Conservation (phyloP, 192 early-diverging fungal genomes). For the Cladochytrium replicatum region DNA sequence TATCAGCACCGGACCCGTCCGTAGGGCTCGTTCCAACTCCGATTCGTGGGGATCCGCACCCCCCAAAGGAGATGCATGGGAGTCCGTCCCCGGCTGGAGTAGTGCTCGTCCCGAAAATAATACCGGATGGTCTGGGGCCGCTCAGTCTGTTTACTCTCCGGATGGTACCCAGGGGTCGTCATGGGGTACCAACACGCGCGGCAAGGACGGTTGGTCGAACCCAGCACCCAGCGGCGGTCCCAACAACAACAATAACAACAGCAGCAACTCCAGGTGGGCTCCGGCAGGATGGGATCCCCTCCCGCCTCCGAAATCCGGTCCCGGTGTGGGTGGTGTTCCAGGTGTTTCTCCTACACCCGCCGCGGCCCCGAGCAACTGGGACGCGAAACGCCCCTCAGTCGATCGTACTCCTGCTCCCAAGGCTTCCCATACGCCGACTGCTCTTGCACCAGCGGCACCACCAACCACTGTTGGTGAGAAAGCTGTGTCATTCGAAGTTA, state of each 20-base stretch:
- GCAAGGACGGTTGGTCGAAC: neutral
- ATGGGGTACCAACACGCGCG: no score
- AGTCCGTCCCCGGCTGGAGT: conserved; percentile 11
- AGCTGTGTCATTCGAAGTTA: no score
- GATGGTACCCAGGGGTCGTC: no score
- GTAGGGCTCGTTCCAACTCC: neutral
- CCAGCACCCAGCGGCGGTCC: neutral
- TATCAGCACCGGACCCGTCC: no score
- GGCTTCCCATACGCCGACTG: no score
- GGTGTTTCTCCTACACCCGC: neutral
- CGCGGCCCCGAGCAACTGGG: conserved; percentile 1
- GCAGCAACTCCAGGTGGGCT: conserved; percentile 8
- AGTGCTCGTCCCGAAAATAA: conserved; percentile 1
- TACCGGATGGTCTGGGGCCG: conserved; percentile 1
- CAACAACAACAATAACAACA: neutral
- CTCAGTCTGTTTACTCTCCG: neutral
- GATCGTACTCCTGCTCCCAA: neutral
- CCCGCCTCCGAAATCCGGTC: conserved; percentile 1
- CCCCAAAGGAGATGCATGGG: conserved; percentile 10
- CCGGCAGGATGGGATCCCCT: conserved; percentile 17
- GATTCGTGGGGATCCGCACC: no score
- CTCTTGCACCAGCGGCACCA: no score
- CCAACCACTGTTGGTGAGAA: no score
- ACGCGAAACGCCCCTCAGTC: neutral
- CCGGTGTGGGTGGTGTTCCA: neutral